phyloP scores from a whole-genome alignment of 306 rosid species.

The Crotalaria pallida region DNA sequence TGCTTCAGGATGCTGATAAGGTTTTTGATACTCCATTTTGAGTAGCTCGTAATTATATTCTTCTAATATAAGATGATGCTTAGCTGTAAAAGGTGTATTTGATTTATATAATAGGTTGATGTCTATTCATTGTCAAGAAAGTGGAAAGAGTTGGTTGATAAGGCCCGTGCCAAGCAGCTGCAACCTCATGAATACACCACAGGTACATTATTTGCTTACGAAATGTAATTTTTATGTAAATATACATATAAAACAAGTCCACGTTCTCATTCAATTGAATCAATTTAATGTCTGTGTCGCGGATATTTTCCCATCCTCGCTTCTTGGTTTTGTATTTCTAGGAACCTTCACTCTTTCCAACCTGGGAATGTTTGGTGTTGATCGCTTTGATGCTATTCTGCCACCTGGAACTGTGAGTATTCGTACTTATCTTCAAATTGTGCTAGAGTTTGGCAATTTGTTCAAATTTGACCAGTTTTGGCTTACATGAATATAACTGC shows the following conservation, averaged over 20 bases:
- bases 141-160: conserved; percentile 95
- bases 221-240: neutral
- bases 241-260: neutral
- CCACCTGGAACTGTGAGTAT: conserved; percentile 91
- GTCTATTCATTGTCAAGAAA: conserved; percentile 87
- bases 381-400: conserved; percentile 93
- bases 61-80: conserved; percentile 1
- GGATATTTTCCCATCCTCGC: neutral
- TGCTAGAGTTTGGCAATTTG: conserved; percentile 1
- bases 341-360: conserved; percentile 94
- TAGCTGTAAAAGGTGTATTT: conserved; percentile 12
- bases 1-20: conserved; percentile 96
- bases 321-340: conserved; percentile 27
- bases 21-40: conserved; percentile 26
- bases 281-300: neutral
- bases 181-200: conserved; percentile 86
- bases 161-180: conserved; percentile 95
- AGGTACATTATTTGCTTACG: conserved; percentile 38
- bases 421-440: neutral
- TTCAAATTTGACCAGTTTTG: neutral
- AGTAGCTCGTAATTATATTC: neutral
- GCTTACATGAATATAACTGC: neutral
- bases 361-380: conserved; percentile 98
- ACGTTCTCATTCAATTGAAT: neutral
- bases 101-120: conserved; percentile 52